A percentile compares a stretch with the other conserved stretches of the same genome.
phyloP scores from a whole-genome alignment of 179 eudicot species.

The Carnegiea gigantea region DNA sequence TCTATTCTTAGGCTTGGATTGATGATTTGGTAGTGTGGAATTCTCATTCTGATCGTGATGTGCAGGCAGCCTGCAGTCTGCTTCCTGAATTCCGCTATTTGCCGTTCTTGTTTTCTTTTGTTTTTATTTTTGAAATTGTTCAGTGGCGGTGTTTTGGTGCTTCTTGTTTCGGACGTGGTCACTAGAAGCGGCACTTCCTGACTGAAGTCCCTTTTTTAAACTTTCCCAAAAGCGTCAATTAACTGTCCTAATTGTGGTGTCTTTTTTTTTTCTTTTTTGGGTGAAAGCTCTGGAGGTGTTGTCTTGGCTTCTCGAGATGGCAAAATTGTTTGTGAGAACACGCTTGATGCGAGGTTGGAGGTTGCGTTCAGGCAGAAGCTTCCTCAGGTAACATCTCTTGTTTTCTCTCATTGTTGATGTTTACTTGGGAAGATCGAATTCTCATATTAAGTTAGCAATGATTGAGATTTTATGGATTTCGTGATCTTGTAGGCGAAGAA shows the following conservation, averaged over 20 bases:
- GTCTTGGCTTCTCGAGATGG: slow-evolving; percentile 98
- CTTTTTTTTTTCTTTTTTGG: slow-evolving; percentile 22
- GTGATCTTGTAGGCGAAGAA: not conserved
- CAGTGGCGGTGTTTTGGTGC: too few relatives aligned
- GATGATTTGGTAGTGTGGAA: not conserved
- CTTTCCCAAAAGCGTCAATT: not conserved
- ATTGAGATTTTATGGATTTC: not conserved
- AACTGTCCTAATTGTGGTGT: slow-evolving; percentile 11
- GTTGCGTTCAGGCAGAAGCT: slow-evolving; percentile 83
- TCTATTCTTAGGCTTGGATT: not conserved
- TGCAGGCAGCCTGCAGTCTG: not conserved
- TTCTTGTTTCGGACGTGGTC: too few relatives aligned
- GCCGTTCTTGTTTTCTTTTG: not conserved
- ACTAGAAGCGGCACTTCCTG: not conserved
- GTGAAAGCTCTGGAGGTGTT: slow-evolving; percentile 75
- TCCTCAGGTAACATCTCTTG: slow-evolving; percentile 62
- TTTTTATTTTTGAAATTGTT: not conserved
- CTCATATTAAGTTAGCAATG: not conserved
- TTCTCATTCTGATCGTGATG: not conserved
- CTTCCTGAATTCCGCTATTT: not conserved
- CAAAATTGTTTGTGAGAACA: slow-evolving; percentile 90
- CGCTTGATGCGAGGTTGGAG: slow-evolving; percentile 92
- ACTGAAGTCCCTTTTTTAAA: not conserved
- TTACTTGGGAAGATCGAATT: not conserved
- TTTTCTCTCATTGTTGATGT: not conserved